These are phyloP conservation scores for Geranium incanum DNA, from an alignment of 441 rosid genomes.

Conservation along the genomic window DNA sequence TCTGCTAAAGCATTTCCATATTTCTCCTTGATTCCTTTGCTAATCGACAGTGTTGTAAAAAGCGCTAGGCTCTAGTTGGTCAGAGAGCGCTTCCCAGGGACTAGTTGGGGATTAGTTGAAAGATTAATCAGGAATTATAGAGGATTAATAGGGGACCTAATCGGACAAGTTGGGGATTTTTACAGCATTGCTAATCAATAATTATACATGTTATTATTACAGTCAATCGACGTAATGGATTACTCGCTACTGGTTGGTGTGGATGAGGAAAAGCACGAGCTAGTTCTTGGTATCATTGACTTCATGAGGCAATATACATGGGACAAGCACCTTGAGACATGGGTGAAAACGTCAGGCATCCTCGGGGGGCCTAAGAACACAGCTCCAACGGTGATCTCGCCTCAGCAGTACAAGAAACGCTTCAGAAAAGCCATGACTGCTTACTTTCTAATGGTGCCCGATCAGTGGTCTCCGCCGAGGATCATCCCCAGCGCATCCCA, in stretches of 20 bases:
- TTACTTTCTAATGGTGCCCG: conserved; percentile 92
- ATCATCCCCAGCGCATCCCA: conserved; percentile 44
- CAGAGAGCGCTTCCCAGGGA: too few species aligned
- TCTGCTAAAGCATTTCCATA: not conserved
- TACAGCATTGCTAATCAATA: not conserved
- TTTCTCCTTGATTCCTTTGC: too few species aligned
- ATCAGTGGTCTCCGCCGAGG: conserved; percentile 79
- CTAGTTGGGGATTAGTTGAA: too few species aligned
- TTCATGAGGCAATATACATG: conserved; percentile 96
- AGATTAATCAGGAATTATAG: too few species aligned
- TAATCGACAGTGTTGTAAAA: too few species aligned
- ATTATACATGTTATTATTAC: conserved; percentile 22
- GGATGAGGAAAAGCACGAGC: conserved; percentile 77
- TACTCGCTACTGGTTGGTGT: conserved; percentile 89
- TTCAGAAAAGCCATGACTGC: conserved; percentile 94
- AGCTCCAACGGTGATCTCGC: conserved; percentile 85
- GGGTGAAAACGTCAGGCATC: conserved; percentile 87
- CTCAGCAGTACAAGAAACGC: conserved; percentile 88
- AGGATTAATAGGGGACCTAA: too few species aligned
- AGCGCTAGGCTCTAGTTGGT: too few species aligned
- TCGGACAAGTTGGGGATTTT: too few species aligned
- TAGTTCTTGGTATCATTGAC: conserved; percentile 89
- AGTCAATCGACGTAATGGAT: conserved; percentile 91
- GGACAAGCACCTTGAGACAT: conserved; percentile 73
- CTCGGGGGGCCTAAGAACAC: conserved; percentile 83